These are phyloP conservation scores for Penicillium sp. DNA, from an alignment of 2,329 filamentous ascomycete genomes.

Conservation along the genomic window DNA sequence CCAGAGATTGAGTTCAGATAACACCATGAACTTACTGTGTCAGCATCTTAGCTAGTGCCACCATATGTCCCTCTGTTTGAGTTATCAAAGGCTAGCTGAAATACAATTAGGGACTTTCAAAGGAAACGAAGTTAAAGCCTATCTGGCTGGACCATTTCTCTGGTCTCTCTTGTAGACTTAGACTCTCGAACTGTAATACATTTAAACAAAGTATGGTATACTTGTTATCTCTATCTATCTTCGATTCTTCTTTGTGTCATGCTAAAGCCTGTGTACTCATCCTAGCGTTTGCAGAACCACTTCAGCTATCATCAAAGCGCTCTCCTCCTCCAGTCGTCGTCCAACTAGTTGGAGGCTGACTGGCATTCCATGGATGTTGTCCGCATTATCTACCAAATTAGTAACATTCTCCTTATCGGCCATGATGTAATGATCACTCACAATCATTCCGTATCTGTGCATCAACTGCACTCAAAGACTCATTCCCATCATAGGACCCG, in stretches of 20 bases:
- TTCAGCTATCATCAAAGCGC: slow-evolving; percentile 45
- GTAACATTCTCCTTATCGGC: background rate
- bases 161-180: no score
- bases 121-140: no score
- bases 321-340: slow-evolving; percentile 41
- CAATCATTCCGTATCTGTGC: slow-evolving; percentile 5
- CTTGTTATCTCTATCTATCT: background rate
- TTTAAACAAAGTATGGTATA: background rate
- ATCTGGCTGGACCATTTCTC: no score
- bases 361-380: slow-evolving; percentile 29
- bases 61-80: background rate
- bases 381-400: background rate
- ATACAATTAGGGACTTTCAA: no score
- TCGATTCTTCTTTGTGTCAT: background rate
- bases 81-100: background rate
- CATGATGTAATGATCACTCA: background rate
- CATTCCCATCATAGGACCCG: background rate
- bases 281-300: slow-evolving; percentile 41
- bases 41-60: background rate
- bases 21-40: background rate
- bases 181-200: no score
- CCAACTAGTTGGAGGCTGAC: slow-evolving; percentile 41
- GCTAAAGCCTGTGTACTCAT: background rate
- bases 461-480: slow-evolving; percentile 2
- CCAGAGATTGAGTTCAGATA: background rate